A percentile compares a stretch with the other conserved stretches of the same genome.
phyloP scores from a whole-genome alignment of 129 eudicot species.

The Helianthus tuberosus region DNA sequence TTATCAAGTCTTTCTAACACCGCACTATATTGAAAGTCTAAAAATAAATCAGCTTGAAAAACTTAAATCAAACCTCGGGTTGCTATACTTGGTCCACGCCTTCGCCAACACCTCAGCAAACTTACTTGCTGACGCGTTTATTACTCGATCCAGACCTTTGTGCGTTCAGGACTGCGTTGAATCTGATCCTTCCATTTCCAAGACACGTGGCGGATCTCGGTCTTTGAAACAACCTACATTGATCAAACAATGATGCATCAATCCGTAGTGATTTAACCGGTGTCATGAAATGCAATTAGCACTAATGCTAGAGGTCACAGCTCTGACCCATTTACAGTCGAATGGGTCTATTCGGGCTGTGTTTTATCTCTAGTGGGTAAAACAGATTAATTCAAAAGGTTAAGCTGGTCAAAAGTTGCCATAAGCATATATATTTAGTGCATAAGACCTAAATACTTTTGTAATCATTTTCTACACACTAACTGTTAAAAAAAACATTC shows the following conservation, averaged over 20 bases:
- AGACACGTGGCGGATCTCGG: constrained; percentile 31
- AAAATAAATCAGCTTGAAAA: too few relatives aligned
- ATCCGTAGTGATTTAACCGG: constrained; percentile 59
- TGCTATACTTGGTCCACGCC: too few relatives aligned
- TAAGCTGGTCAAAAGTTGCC: not conserved
- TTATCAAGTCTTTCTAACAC: too few relatives aligned
- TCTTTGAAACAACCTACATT: constrained; percentile 27
- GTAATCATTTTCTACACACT: not conserved
- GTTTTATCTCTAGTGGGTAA: not conserved
- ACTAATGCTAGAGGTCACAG: not conserved
- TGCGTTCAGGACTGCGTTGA: constrained; percentile 50
- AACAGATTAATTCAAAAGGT: not conserved
- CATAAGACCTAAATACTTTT: constrained; percentile 9
- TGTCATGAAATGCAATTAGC: constrained; percentile 32
- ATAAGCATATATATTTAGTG: not conserved
- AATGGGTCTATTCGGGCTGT: constrained; percentile 1
- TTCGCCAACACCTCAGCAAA: too few relatives aligned
- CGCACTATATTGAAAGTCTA: too few relatives aligned
- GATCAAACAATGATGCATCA: too few relatives aligned
- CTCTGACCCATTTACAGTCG: not conserved
- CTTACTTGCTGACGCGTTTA: too few relatives aligned
- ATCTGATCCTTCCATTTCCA: constrained; percentile 13
- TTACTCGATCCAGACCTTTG: constrained; percentile 66
- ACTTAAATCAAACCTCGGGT: too few relatives aligned
- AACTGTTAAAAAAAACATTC: not conserved